These are phyloP conservation scores for Chrysopogon serrulatus DNA, from an alignment of 176 grass and related monocot species.

Conservation along the genomic window DNA sequence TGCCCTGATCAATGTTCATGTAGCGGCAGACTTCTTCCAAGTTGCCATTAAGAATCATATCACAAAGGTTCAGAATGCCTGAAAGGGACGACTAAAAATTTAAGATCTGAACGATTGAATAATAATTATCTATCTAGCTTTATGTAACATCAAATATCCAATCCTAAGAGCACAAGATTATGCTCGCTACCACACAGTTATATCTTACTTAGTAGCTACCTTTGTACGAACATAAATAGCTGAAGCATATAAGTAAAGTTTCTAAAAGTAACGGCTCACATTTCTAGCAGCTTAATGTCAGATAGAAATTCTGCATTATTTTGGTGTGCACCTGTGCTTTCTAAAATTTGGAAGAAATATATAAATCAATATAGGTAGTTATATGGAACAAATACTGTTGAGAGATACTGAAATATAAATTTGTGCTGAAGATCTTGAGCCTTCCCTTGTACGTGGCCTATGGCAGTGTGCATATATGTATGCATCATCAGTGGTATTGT, in stretches of 20 bases:
- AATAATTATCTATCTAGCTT: slow-evolving; percentile 1
- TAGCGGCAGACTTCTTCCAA: slow-evolving; percentile 15
- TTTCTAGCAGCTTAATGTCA: background rate
- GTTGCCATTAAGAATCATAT: slow-evolving; percentile 30
- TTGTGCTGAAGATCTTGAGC: background rate
- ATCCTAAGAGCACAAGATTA: background rate
- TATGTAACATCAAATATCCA: slow-evolving; percentile 2
- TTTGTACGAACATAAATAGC: background rate
- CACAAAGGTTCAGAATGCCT: slow-evolving; percentile 11
- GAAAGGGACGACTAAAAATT: background rate
- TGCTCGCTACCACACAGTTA: background rate
- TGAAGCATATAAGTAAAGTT: slow-evolving; percentile 23
- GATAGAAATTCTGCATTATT: background rate
- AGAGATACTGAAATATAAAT: background rate
- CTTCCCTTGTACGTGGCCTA: background rate
- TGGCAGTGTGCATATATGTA: background rate
- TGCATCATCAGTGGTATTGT: background rate
- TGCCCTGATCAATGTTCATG: background rate
- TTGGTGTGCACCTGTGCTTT: background rate
- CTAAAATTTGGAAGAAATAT: background rate
- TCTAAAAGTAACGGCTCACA: slow-evolving; percentile 18
- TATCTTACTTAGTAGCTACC: background rate
- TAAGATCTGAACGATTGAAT: slow-evolving; percentile 2
- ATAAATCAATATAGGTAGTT: background rate
- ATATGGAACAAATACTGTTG: background rate